Evolutionary conservation across 169 alveolate species (phyloP).

Genomic region (Cryptosporidium xiaoi): DNA sequence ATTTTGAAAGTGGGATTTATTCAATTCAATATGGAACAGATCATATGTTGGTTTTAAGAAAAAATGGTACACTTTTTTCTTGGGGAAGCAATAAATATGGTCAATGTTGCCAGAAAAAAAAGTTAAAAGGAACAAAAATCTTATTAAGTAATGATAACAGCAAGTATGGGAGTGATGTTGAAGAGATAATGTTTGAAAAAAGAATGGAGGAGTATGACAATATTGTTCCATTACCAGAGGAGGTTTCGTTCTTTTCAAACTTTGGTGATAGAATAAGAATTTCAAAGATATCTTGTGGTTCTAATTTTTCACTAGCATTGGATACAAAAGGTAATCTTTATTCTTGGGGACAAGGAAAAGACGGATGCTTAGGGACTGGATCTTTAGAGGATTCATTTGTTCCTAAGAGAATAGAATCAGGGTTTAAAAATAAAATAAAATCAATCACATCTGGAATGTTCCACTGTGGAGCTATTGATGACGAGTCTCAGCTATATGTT

Average conservation of each 20-base stretch:
- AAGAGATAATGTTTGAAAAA: slow-evolving; percentile 8
- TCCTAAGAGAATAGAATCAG: slow-evolving; percentile 11
- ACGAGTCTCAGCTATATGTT: slow-evolving; percentile 14
- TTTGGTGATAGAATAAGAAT: not conserved
- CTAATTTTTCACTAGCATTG: slow-evolving; percentile 27
- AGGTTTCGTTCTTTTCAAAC: slow-evolving; percentile 10
- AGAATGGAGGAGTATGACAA: slow-evolving; percentile 31
- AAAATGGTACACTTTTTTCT: slow-evolving; percentile 30
- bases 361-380: slow-evolving; percentile 65
- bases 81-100: slow-evolving; percentile 67
- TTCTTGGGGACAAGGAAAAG: slow-evolving; percentile 72
- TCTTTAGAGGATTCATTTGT: slow-evolving; percentile 17
- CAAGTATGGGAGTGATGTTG: not conserved
- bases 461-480: slow-evolving; percentile 62
- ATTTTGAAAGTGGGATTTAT: not conserved
- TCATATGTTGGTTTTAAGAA: slow-evolving; percentile 27
- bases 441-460: slow-evolving; percentile 65
- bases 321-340: slow-evolving; percentile 40
- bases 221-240: slow-evolving; percentile 6
- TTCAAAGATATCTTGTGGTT: slow-evolving; percentile 33
- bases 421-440: not conserved
- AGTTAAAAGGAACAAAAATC: not conserved
- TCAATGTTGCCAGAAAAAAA: slow-evolving; percentile 32
- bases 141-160: not conserved
- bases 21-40: slow-evolving; percentile 28